Base-by-base conservation (phyloP, 2,329 filamentous ascomycete genomes). In the Claviceps fusiformis region DNA sequence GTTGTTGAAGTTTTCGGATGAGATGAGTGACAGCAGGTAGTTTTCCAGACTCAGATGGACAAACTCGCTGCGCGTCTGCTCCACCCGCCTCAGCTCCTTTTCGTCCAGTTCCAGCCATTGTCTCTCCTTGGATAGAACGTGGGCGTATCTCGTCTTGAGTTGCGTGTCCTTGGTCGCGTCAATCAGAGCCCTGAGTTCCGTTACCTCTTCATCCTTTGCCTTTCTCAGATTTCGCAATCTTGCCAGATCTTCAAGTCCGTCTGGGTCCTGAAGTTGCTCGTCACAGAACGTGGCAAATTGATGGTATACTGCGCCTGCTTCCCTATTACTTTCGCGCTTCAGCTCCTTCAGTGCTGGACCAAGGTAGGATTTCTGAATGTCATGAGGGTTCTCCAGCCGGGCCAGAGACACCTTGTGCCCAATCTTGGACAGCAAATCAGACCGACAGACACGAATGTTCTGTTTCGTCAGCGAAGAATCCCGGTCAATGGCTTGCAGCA, bases 271-370 rank as follows among this genome's bases (percentile, higher is more conserved):
- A 10, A 98, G 75, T 67, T 98, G 93, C 63, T 90, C 84, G 66
- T 98, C 92, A 64, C 95, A 98, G 67, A 98, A 98, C 53, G 84
- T 80, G 31, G 95, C 93, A 68, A 97, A 97, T 63, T 95, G 89
- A 66, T 96, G 90, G 63, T 90, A 96, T 0, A 97, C 93, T 60
- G 89, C 80, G 1, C 91, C 90, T 2, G 91, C 87, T 57, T 92
- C 87, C 48, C 79, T 75, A 1, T 83, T 77, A 5, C 72, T 78
- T 49, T 80, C 78, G 1, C 83, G 83, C 62, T 82, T 86, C 8
- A 98, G 75, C 64, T 95, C 88, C 60, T 83, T 84, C 33, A 97
- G 82, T 0, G 93, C 91, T 27, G 89, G 88, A 54, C 86, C 80
- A 0, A 98, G 77, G 63, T 96, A 97, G 41, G 86, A 83, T 61